A percentile compares a stretch with the other conserved stretches of the same genome.
phyloP scores from a whole-genome alignment of 495 filamentous ascomycete genomes.

The Cladorrhinum samala region DNA sequence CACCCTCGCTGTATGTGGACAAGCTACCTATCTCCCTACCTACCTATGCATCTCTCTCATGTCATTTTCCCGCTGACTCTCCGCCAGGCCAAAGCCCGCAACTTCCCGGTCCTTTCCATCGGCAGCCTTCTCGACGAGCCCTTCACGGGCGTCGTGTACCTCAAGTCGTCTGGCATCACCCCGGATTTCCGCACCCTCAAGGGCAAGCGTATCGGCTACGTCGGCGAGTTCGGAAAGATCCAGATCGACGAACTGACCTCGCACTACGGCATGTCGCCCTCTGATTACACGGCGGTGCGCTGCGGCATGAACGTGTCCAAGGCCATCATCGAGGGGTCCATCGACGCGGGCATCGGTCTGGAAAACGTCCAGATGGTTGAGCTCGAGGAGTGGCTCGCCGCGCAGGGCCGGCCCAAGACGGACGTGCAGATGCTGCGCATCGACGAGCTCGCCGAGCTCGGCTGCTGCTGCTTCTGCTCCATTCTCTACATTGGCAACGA shows the following conservation, averaged over 20 bases:
- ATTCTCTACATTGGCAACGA: slow-evolving; percentile 67
- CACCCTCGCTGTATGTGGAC: slow-evolving; percentile 51
- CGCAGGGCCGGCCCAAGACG: slow-evolving; percentile 51
- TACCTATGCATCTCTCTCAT: no score
- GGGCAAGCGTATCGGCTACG: slow-evolving; percentile 67
- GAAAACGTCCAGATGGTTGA: slow-evolving; percentile 74
- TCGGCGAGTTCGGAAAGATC: slow-evolving; percentile 71
- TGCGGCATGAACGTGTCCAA: slow-evolving; percentile 43
- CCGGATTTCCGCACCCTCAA: slow-evolving; percentile 57
- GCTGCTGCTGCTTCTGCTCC: slow-evolving; percentile 71
- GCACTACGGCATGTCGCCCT: slow-evolving; percentile 63
- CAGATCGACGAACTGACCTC: slow-evolving; percentile 69
- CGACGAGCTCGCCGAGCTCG: slow-evolving; percentile 63
- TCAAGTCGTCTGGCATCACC: slow-evolving; percentile 63
- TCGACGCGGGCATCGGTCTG: slow-evolving; percentile 64
- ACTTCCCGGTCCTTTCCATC: slow-evolving; percentile 62
- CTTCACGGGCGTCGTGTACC: slow-evolving; percentile 66
- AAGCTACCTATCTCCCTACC: not conserved
- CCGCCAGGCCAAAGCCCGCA: slow-evolving; percentile 59
- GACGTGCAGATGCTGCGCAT: slow-evolving; percentile 69
- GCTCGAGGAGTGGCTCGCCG: slow-evolving; percentile 60
- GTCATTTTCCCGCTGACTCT: not conserved
- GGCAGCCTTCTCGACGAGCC: slow-evolving; percentile 65
- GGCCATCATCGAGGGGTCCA: slow-evolving; percentile 57
- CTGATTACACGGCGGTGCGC: slow-evolving; percentile 64